Percentiles rank a stretch among this genome's conserved stretches.
phyloP scores from a whole-genome alignment of 2,329 filamentous ascomycete species.

The Cryphonectria parasitica region DNA sequence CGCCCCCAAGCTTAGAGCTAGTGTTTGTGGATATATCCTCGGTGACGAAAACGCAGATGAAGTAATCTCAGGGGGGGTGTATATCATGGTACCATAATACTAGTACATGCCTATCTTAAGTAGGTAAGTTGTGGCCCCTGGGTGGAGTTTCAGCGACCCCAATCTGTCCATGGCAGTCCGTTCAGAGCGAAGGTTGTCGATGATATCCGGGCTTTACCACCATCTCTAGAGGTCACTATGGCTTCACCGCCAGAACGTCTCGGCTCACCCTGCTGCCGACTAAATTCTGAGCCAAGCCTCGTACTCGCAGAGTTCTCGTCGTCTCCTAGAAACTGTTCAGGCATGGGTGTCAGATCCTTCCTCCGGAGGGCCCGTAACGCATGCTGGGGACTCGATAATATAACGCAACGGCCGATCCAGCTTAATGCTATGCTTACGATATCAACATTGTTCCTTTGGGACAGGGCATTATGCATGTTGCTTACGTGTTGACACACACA shows the following conservation, averaged over 20 bases:
- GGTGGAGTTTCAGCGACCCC: neutral
- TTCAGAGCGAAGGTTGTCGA: neutral
- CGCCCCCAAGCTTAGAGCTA: neutral
- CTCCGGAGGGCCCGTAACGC: neutral
- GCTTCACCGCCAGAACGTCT: neutral
- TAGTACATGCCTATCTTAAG: neutral
- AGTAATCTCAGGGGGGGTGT: neutral
- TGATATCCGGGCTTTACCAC: neutral
- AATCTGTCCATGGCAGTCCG: neutral
- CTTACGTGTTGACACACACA: constrained; percentile 3
- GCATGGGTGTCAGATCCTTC: neutral
- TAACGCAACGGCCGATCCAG: neutral
- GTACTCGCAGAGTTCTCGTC: neutral
- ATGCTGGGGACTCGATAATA: neutral
- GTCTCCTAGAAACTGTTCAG: neutral
- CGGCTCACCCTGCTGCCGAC: neutral
- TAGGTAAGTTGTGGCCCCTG: neutral
- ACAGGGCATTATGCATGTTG: constrained; percentile 1
- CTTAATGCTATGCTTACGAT: neutral
- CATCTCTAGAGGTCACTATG: neutral
- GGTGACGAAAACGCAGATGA: neutral
- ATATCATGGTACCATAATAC: neutral
- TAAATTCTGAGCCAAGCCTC: constrained; percentile 1
- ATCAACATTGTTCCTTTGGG: neutral
- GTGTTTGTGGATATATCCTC: neutral